Evolutionary conservation across 768 basidiomycete species (phyloP).

Genomic region (Hirschioporus abietinus): DNA sequence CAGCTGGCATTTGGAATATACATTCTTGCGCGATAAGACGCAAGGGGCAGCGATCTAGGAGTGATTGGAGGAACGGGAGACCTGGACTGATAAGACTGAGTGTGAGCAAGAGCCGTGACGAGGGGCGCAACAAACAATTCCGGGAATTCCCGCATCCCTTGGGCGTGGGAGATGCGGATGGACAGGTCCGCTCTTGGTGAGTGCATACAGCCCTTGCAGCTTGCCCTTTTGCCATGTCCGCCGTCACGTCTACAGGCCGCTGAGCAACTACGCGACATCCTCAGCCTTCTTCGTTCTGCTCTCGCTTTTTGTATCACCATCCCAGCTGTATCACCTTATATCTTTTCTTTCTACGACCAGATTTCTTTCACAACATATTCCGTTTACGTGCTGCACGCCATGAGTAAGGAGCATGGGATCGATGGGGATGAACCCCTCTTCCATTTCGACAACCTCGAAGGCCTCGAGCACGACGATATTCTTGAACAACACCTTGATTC

Average conservation of each 20-base stretch:
- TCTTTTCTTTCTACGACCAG: conserved; percentile 14
- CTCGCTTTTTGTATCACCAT: neutral
- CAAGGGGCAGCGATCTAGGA: neutral
- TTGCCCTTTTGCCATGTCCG: neutral
- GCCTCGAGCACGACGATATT: conserved; percentile 9
- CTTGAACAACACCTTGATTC: conserved; percentile 8
- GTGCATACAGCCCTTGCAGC: neutral
- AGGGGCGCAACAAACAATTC: neutral
- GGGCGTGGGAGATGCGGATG: neutral
- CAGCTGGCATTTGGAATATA: neutral
- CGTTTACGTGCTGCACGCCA: conserved; percentile 22
- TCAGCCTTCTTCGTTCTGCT: neutral
- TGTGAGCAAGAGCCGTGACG: neutral
- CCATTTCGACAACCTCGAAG: conserved; percentile 45
- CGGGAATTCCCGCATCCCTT: neutral
- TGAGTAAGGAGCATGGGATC: conserved; percentile 37
- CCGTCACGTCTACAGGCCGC: neutral
- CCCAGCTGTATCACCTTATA: conserved; percentile 12
- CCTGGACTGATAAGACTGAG: neutral
- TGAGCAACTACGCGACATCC: neutral
- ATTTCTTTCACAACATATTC: conserved; percentile 12
- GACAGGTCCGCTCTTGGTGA: neutral
- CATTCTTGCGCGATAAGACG: neutral
- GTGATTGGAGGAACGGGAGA: neutral
- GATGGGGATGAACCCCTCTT: conserved; percentile 52